Evolutionary conservation across 352 stramenopile genomes (phyloP).

Genomic region (Pythium dissimile): DNA sequence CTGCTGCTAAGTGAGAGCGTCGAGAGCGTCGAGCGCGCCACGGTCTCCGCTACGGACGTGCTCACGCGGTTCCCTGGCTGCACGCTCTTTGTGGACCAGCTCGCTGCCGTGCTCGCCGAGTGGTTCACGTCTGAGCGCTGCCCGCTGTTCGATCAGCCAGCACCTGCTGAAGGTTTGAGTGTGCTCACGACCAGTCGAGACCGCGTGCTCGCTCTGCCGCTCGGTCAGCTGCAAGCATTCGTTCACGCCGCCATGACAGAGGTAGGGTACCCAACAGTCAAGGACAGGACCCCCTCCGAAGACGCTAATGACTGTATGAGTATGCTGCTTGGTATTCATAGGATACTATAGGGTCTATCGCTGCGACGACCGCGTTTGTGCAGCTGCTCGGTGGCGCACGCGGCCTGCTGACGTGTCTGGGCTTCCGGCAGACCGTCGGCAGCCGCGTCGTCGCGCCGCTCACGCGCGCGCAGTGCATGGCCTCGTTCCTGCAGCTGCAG

Average conservation of each 20-base stretch:
- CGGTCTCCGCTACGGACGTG: background rate
- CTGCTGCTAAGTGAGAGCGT: conserved; percentile 24
- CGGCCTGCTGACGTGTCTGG: conserved; percentile 60
- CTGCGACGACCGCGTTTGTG: background rate
- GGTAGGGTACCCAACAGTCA: background rate
- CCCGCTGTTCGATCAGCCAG: conserved; percentile 25
- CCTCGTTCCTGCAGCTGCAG: conserved; percentile 45
- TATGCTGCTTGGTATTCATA: background rate
- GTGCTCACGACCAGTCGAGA: conserved; percentile 30
- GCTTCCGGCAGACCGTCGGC: conserved; percentile 58
- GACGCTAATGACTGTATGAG: too few species aligned
- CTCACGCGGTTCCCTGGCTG: conserved; percentile 22
- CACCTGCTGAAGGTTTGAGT: conserved; percentile 35
- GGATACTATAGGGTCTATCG: background rate
- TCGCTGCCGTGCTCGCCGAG: conserved; percentile 33
- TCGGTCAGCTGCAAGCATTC: conserved; percentile 21
- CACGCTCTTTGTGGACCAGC: conserved; percentile 35
- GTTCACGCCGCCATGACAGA: conserved; percentile 8
- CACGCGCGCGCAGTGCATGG: conserved; percentile 51
- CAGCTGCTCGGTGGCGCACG: conserved; percentile 42
- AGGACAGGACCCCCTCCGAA: too few species aligned
- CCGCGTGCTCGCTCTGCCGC: conserved; percentile 25
- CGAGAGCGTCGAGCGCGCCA: background rate
- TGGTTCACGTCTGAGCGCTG: conserved; percentile 37
- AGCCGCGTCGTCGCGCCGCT: conserved; percentile 47